These are phyloP conservation scores for Candida tunisiensis DNA, from an alignment of 1,139 yeast species.

Conservation along the genomic window DNA sequence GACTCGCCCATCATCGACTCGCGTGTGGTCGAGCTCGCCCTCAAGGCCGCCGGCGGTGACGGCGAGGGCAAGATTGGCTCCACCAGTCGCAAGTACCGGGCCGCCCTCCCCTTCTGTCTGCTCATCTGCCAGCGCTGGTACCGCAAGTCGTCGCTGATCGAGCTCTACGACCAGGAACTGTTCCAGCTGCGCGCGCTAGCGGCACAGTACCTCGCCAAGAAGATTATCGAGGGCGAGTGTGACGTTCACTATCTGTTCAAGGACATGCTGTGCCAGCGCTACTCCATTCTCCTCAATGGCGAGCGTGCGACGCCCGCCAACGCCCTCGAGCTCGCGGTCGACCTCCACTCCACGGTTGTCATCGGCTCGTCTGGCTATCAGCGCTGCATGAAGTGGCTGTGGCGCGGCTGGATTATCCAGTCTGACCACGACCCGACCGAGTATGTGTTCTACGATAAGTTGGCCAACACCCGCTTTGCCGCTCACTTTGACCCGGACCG, in stretches of 20 bases:
- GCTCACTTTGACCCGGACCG: constrained; percentile 75
- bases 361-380: constrained; percentile 74
- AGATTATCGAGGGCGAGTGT: constrained; percentile 46
- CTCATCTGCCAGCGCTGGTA: constrained; percentile 73
- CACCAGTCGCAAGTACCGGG: constrained; percentile 45
- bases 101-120: constrained; percentile 50
- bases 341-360: constrained; percentile 63
- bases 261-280: constrained; percentile 65
- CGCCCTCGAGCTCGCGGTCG: constrained; percentile 75
- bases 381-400: constrained; percentile 74
- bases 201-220: constrained; percentile 57
- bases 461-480: constrained; percentile 35
- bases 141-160: constrained; percentile 37
- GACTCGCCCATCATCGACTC: constrained; percentile 48
- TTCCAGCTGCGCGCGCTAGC: constrained; percentile 44
- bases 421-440: constrained; percentile 47
- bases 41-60: constrained; percentile 69
- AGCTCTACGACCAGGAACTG: constrained; percentile 52
- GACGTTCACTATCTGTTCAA: constrained; percentile 48
- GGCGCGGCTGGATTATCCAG: constrained; percentile 90
- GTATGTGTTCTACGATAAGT: constrained; percentile 47
- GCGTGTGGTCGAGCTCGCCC: constrained; percentile 40
- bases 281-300: constrained; percentile 46
- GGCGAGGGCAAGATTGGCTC: constrained; percentile 42
- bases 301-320: constrained; percentile 44